Evolutionary conservation across 1,284 basidiomycete genomes (phyloP).

Genomic region (Hemileia vastatrix): DNA sequence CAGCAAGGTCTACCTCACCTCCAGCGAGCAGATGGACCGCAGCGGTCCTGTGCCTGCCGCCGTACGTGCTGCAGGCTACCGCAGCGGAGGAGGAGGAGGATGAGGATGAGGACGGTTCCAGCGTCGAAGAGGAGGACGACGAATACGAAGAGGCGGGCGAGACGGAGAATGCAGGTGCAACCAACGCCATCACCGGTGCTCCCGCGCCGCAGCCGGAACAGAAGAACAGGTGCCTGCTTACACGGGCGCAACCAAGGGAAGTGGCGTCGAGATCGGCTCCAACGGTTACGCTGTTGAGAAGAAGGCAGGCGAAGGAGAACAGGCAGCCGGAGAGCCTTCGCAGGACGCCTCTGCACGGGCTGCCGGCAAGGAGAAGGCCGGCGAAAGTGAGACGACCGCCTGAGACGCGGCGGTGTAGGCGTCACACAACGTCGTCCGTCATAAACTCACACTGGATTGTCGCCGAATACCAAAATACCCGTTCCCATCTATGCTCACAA

Average conservation of each 20-base stretch:
- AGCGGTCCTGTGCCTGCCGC: conserved; percentile 87
- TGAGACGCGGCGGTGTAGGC: no score
- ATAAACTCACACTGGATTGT: no score
- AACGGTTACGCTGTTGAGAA: conserved; percentile 39
- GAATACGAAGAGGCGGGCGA: conserved; percentile 34
- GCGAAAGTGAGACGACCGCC: no score
- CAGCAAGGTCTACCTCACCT: conserved; percentile 88
- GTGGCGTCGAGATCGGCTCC: conserved; percentile 31
- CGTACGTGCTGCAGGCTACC: conserved; percentile 66
- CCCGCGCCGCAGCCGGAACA: conserved; percentile 29
- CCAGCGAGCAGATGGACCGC: conserved; percentile 85
- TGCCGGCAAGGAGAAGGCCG: neutral
- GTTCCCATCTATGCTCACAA: no score
- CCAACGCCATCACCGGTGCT: conserved; percentile 15
- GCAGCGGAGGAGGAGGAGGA: conserved; percentile 44
- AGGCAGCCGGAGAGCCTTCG: conserved; percentile 33
- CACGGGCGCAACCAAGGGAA: conserved; percentile 29
- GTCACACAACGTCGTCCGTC: no score
- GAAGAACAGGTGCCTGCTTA: conserved; percentile 39
- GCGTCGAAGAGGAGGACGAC: conserved; percentile 34
- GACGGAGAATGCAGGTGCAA: conserved; percentile 26
- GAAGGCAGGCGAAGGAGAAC: conserved; percentile 36
- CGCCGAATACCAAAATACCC: no score
- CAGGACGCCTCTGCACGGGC: conserved; percentile 32
- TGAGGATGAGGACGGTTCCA: conserved; percentile 38